A percentile compares a stretch with the other conserved stretches of the same genome.
These are phyloP conservation scores for Curvularia hawaiiensis DNA, from an alignment of 2,329 filamentous ascomycete genomes.

Conservation along the genomic window DNA sequence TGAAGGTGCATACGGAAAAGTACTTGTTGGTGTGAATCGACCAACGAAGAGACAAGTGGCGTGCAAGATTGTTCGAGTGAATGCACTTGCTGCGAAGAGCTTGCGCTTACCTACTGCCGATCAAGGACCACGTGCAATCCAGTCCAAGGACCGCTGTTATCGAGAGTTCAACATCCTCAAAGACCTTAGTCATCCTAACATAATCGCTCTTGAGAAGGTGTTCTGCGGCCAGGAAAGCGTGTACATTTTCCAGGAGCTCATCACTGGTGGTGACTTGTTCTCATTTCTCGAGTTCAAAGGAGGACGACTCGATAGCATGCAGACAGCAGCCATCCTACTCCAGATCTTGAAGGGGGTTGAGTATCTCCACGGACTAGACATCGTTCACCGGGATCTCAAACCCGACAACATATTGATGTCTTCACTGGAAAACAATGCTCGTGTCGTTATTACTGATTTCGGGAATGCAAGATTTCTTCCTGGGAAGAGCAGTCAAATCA, in stretches of 20 bases:
- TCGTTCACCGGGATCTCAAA: constrained; percentile 68
- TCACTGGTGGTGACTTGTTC: constrained; percentile 65
- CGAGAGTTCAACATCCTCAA: constrained; percentile 57
- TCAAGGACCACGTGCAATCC: constrained; percentile 1
- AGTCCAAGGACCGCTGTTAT: constrained; percentile 28
- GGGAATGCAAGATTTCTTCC: constrained; percentile 57
- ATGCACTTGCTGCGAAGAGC: constrained; percentile 12
- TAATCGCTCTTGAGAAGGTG: constrained; percentile 62
- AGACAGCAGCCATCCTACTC: constrained; percentile 59
- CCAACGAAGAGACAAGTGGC: constrained; percentile 64
- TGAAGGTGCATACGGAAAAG: constrained; percentile 58
- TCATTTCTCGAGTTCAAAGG: constrained; percentile 61
- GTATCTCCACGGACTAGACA: constrained; percentile 60
- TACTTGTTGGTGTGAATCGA: constrained; percentile 61
- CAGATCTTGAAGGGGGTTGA: constrained; percentile 64
- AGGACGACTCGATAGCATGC: constrained; percentile 53
- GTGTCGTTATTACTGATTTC: constrained; percentile 66
- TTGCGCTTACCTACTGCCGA: constrained; percentile 11
- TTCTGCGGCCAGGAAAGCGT: constrained; percentile 59
- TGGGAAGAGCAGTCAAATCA: constrained; percentile 7
- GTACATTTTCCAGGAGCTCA: constrained; percentile 66
- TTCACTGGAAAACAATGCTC: constrained; percentile 55
- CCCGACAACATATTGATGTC: constrained; percentile 68
- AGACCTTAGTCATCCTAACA: constrained; percentile 64
- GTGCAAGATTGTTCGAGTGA: constrained; percentile 69